Conservation (phyloP, 2,329 filamentous ascomycete genomes). For the Trichoderma oligosporum region DNA sequence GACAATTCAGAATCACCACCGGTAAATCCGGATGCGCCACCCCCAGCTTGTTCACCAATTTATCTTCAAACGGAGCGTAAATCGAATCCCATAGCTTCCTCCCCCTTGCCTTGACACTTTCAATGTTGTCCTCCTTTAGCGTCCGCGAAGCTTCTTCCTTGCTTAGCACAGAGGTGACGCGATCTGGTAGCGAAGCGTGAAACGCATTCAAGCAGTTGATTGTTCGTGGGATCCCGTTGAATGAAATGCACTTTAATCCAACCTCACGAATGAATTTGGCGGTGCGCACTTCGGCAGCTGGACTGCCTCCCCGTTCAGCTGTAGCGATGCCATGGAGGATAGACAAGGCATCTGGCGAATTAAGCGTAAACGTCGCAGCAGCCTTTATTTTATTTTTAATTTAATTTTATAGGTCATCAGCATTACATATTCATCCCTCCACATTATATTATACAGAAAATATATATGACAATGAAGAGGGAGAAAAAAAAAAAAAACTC, state of each 20-base stretch:
- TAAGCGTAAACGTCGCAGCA: constrained; percentile 80
- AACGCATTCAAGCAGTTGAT: constrained; percentile 80
- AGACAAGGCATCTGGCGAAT: constrained; percentile 72
- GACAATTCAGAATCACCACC: constrained; percentile 69
- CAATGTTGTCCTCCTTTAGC: constrained; percentile 51
- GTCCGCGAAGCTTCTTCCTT: constrained; percentile 52
- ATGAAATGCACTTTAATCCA: constrained; percentile 72
- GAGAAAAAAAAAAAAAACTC: constrained; percentile 22
- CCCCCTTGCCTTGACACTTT: constrained; percentile 55
- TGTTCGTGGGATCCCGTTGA: constrained; percentile 77
- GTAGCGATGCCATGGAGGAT: constrained; percentile 55
- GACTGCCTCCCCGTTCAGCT: constrained; percentile 20
- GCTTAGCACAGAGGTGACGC: constrained; percentile 52
- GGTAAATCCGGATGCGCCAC: constrained; percentile 78
- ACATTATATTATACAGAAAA: no score
- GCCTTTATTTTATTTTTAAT: constrained; percentile 48
- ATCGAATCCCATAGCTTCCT: constrained; percentile 69
- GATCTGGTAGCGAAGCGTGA: constrained; percentile 55
- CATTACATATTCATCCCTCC: neutral
- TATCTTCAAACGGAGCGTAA: constrained; percentile 69
- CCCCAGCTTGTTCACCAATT: constrained; percentile 67
- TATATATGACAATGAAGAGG: neutral
- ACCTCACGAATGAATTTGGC: constrained; percentile 73
- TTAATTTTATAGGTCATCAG: no score
- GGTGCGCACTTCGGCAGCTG: constrained; percentile 38